phyloP scores from a whole-genome alignment of 1,139 yeast species.

The Diutina ranongensis region DNA sequence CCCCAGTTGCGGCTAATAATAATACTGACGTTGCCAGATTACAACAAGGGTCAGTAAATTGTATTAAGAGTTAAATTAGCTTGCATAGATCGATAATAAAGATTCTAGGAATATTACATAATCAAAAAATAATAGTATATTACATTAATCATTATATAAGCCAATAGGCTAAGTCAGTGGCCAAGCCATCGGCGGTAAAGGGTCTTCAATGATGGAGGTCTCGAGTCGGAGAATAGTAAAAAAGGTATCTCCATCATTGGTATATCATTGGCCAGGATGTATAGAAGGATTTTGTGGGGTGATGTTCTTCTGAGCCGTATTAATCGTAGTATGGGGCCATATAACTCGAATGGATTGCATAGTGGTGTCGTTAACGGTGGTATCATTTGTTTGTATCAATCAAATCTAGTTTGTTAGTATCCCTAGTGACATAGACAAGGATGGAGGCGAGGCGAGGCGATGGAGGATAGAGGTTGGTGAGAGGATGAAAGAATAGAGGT shows the following conservation, averaged over 20 bases:
- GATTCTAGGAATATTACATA: too few relatives aligned
- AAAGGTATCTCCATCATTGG: neutral
- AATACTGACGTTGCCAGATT: constrained; percentile 8
- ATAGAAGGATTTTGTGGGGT: too few relatives aligned
- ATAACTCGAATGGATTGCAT: too few relatives aligned
- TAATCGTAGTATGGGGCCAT: too few relatives aligned
- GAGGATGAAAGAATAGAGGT: constrained; percentile 4
- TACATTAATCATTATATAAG: neutral
- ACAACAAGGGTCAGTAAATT: constrained; percentile 3
- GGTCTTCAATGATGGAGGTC: too few relatives aligned
- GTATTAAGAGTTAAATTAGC: constrained; percentile 4
- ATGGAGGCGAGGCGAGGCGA: too few relatives aligned
- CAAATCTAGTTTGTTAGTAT: neutral
- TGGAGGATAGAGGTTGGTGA: constrained; percentile 1
- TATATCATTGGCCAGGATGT: neutral
- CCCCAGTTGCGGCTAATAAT: constrained; percentile 15
- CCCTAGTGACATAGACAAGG: constrained; percentile 5
- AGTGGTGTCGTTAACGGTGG: too few relatives aligned
- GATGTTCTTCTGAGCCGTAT: neutral
- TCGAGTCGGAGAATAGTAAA: too few relatives aligned
- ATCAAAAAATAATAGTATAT: too few relatives aligned
- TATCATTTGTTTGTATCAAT: neutral
- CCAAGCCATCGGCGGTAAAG: too few relatives aligned
- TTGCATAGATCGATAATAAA: neutral
- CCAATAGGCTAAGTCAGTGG: neutral